phyloP scores from a whole-genome alignment of 2,329 filamentous ascomycete species.

The Colletotrichum tofieldiae region DNA sequence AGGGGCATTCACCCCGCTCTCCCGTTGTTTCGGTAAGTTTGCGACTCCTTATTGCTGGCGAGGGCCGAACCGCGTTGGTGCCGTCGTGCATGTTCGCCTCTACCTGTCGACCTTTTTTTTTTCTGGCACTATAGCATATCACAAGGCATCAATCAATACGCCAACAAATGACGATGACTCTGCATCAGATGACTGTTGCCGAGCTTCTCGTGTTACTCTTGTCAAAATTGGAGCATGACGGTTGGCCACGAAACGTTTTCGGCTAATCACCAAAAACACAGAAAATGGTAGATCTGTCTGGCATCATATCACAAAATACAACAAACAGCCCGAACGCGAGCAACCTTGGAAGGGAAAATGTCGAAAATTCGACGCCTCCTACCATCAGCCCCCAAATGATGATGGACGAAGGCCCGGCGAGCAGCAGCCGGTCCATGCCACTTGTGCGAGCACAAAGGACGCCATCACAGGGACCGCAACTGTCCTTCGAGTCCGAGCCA shows the following conservation, averaged over 20 bases:
- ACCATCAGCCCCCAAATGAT: slow-evolving; percentile 5
- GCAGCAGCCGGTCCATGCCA: slow-evolving; percentile 16
- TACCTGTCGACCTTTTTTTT: background rate
- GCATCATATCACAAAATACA: slow-evolving; percentile 41
- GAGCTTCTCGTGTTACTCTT: background rate
- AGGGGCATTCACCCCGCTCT: slow-evolving; percentile 40
- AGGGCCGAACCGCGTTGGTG: slow-evolving; percentile 4
- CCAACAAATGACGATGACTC: background rate
- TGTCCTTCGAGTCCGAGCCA: background rate
- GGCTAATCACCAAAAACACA: slow-evolving; percentile 34
- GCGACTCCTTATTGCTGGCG: slow-evolving; percentile 2
- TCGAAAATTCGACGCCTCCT: slow-evolving; percentile 6
- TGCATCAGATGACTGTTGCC: background rate
- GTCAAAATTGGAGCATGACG: background rate
- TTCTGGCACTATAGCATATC: background rate
- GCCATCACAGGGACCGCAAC: slow-evolving; percentile 3
- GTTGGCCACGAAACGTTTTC: slow-evolving; percentile 6
- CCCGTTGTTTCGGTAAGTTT: slow-evolving; percentile 43
- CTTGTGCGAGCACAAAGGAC: slow-evolving; percentile 21
- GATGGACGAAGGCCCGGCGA: slow-evolving; percentile 13
- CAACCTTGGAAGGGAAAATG: slow-evolving; percentile 19
- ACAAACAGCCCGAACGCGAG: slow-evolving; percentile 29
- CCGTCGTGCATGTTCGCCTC: background rate
- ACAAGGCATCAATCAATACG: background rate
- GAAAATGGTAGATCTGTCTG: slow-evolving; percentile 44